Conservation (phyloP, 805 yeast genomes). For the Cyberlindnera veronae region DNA sequence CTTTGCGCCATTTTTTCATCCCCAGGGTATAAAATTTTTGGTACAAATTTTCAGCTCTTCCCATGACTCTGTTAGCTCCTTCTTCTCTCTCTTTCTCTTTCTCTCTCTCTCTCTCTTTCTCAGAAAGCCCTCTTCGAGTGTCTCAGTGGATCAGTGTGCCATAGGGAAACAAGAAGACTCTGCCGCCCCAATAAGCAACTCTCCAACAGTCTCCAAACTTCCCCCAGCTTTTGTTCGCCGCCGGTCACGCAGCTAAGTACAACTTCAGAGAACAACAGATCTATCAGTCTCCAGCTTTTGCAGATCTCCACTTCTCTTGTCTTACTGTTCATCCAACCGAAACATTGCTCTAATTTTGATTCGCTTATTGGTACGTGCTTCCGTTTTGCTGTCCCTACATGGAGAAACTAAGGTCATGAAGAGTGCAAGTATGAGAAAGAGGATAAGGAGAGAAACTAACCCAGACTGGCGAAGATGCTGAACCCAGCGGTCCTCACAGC, state of each 20-base stretch:
- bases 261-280: constrained; percentile 1
- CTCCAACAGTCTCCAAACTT: constrained; percentile 12
- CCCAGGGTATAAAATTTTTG: constrained; percentile 6
- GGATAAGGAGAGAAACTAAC: constrained; percentile 3
- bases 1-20: not conserved
- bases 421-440: constrained; percentile 19
- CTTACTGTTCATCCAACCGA: too few species aligned
- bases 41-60: constrained; percentile 11
- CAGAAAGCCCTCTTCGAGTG: constrained; percentile 29
- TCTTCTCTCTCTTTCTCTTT: constrained; percentile 23
- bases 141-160: constrained; percentile 15
- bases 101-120: constrained; percentile 31
- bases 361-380: constrained; percentile 15
- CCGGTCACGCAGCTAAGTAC: constrained; percentile 1
- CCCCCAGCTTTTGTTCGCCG: constrained; percentile 2
- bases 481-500: constrained; percentile 6
- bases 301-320: not conserved
- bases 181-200: constrained; percentile 18
- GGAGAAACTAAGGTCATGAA: constrained; percentile 2
- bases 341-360: constrained; percentile 3
- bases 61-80: constrained; percentile 17
- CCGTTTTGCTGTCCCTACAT: constrained; percentile 2
- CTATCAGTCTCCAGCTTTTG: constrained; percentile 11
- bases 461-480: constrained; percentile 6
- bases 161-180: constrained; percentile 14